Percentiles rank a stretch among this genome's conserved stretches.
Evolutionary conservation across 352 stramenopile species (phyloP).

Genomic region (Phytophthora sp.): DNA sequence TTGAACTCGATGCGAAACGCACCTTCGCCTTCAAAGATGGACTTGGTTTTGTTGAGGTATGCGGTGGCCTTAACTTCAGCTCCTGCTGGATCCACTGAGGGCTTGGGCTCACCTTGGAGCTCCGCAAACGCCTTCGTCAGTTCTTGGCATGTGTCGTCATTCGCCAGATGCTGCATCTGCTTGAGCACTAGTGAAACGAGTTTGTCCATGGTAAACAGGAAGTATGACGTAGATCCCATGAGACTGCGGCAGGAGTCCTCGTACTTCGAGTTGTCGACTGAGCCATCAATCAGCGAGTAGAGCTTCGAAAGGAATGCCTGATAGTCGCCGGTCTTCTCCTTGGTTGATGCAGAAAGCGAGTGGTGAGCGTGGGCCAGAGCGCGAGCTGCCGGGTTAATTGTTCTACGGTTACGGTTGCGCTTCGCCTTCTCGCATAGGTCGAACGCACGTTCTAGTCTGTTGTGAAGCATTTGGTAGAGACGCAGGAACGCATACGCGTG

Average conservation of each 20-base stretch:
- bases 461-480: slow-evolving; percentile 90
- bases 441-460: slow-evolving; percentile 79
- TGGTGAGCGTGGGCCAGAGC: slow-evolving; percentile 79
- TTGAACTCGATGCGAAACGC: slow-evolving; percentile 88
- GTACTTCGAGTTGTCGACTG: slow-evolving; percentile 88
- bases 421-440: slow-evolving; percentile 89
- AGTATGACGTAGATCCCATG: slow-evolving; percentile 91
- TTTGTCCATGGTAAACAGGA: slow-evolving; percentile 93
- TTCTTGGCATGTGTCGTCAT: slow-evolving; percentile 82
- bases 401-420: slow-evolving; percentile 85
- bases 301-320: slow-evolving; percentile 87
- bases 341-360: slow-evolving; percentile 44
- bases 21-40: slow-evolving; percentile 83
- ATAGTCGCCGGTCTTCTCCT: slow-evolving; percentile 88
- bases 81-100: slow-evolving; percentile 29
- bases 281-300: slow-evolving; percentile 87
- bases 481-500: slow-evolving; percentile 90
- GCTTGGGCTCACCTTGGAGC: slow-evolving; percentile 38
- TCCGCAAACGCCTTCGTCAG: slow-evolving; percentile 79
- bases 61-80: slow-evolving; percentile 40
- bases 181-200: slow-evolving; percentile 86
- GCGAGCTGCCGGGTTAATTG: slow-evolving; percentile 84
- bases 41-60: slow-evolving; percentile 83
- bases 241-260: slow-evolving; percentile 90
- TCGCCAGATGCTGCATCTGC: slow-evolving; percentile 88